Conservation (phyloP, 2,329 filamentous ascomycete genomes). For the Monilinia vaccinii-corymbosi region DNA sequence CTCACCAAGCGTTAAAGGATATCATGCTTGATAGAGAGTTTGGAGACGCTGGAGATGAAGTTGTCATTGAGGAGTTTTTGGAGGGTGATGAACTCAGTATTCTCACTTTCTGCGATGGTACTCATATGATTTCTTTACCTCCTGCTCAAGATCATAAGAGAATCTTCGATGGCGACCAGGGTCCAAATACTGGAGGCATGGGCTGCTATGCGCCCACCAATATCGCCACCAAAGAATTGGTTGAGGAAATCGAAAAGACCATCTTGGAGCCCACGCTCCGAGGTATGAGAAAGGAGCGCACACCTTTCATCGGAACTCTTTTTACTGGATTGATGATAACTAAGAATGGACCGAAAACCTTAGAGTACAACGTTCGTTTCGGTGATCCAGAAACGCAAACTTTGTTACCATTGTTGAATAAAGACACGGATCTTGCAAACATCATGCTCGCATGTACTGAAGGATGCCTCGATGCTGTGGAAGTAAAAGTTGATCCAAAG, state of each 20-base stretch:
- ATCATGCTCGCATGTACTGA: slow-evolving; percentile 80
- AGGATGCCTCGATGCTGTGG: slow-evolving; percentile 61
- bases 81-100: slow-evolving; percentile 89
- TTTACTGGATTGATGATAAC: slow-evolving; percentile 96
- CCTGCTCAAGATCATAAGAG: slow-evolving; percentile 96
- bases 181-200: slow-evolving; percentile 96
- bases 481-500: slow-evolving; percentile 56
- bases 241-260: slow-evolving; percentile 67
- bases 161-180: slow-evolving; percentile 80
- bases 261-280: slow-evolving; percentile 85
- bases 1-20: slow-evolving; percentile 68
- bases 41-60: slow-evolving; percentile 75
- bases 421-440: slow-evolving; percentile 75
- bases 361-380: slow-evolving; percentile 91
- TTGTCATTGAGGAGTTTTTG: slow-evolving; percentile 92
- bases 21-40: slow-evolving; percentile 90
- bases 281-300: slow-evolving; percentile 75
- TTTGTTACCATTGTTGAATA: slow-evolving; percentile 65
- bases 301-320: slow-evolving; percentile 64
- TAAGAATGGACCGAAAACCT: slow-evolving; percentile 64
- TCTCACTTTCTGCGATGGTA: slow-evolving; percentile 84
- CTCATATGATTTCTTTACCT: slow-evolving; percentile 72
- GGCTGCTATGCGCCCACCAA: slow-evolving; percentile 92
- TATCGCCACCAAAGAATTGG: slow-evolving; percentile 62
- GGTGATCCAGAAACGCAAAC: slow-evolving; percentile 90